phyloP scores from a whole-genome alignment of 2,329 filamentous ascomycete genomes.

The Tolypocladium nubicola region DNA sequence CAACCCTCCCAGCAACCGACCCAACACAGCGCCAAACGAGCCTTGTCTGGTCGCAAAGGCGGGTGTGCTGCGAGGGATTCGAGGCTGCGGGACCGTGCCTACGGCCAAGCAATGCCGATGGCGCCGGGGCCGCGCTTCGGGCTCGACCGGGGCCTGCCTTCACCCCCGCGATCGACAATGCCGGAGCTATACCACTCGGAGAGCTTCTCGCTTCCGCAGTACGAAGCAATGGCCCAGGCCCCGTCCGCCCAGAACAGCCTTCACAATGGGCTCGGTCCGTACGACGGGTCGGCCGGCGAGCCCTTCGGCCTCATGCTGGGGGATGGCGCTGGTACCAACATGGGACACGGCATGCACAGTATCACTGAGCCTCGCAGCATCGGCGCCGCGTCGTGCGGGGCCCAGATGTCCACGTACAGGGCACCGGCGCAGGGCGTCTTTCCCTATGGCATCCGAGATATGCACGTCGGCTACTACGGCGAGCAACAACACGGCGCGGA shows the following conservation, averaged over 20 bases:
- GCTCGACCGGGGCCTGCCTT: slow-evolving; percentile 4
- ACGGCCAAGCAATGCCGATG: slow-evolving; percentile 8
- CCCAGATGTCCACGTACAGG: slow-evolving; percentile 6
- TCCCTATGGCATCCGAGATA: slow-evolving; percentile 14
- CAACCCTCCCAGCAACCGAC: slow-evolving; percentile 9
- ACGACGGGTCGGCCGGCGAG: neutral
- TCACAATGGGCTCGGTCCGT: neutral
- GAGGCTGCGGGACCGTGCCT: slow-evolving; percentile 12
- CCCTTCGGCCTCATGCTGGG: slow-evolving; percentile 6
- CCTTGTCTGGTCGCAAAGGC: slow-evolving; percentile 21
- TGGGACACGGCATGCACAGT: slow-evolving; percentile 3
- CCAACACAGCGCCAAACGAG: slow-evolving; percentile 17
- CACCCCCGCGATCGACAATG: slow-evolving; percentile 10
- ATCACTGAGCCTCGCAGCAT: slow-evolving; percentile 1
- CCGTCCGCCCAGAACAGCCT: neutral
- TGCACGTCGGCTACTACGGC: slow-evolving; percentile 9
- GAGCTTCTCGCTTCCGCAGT: slow-evolving; percentile 9
- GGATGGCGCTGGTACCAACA: neutral
- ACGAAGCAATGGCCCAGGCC: slow-evolving; percentile 6
- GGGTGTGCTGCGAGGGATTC: slow-evolving; percentile 19
- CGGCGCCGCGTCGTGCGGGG: neutral
- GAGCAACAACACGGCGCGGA: neutral
- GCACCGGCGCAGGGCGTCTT: slow-evolving; percentile 10
- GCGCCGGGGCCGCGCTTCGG: neutral
- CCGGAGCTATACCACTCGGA: slow-evolving; percentile 11